Evolutionary conservation across 2,329 filamentous ascomycete species (phyloP).

Genomic region (Aspergillus transmontanensis): DNA sequence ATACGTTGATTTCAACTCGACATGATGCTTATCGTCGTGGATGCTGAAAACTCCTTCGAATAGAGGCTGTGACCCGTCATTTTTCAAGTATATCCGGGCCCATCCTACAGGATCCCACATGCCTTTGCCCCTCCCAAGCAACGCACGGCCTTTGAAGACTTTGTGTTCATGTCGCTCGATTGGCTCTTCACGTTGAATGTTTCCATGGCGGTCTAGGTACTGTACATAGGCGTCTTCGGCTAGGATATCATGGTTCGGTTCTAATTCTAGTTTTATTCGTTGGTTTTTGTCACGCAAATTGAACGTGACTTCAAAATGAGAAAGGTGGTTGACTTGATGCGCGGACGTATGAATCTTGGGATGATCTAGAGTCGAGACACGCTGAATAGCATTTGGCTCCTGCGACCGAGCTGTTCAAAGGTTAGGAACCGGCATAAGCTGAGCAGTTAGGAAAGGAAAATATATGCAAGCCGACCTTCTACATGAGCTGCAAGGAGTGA

Average conservation of each 20-base stretch:
- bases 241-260: slow-evolving; percentile 90
- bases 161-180: slow-evolving; percentile 75
- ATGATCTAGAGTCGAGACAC: slow-evolving; percentile 73
- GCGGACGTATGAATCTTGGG: slow-evolving; percentile 76
- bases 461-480: slow-evolving; percentile 15
- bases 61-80: slow-evolving; percentile 75
- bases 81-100: slow-evolving; percentile 77
- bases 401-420: slow-evolving; percentile 64
- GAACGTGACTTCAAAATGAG: slow-evolving; percentile 84
- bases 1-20: slow-evolving; percentile 77
- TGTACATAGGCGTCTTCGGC: slow-evolving; percentile 73
- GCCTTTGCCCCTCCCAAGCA: slow-evolving; percentile 63
- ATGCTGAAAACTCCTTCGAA: slow-evolving; percentile 91
- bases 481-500: slow-evolving; percentile 24
- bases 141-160: slow-evolving; percentile 81
- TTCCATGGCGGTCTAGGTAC: slow-evolving; percentile 72
- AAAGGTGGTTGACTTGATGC: slow-evolving; percentile 76
- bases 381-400: slow-evolving; percentile 74
- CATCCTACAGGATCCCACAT: slow-evolving; percentile 83
- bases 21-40: slow-evolving; percentile 79
- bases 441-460: neutral
- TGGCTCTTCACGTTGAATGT: slow-evolving; percentile 64
- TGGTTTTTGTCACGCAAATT: slow-evolving; percentile 67
- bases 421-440: neutral
- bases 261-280: slow-evolving; percentile 75